phyloP scores from a whole-genome alignment of 192 early-diverging fungal species.

The Umbelopsis sp. region DNA sequence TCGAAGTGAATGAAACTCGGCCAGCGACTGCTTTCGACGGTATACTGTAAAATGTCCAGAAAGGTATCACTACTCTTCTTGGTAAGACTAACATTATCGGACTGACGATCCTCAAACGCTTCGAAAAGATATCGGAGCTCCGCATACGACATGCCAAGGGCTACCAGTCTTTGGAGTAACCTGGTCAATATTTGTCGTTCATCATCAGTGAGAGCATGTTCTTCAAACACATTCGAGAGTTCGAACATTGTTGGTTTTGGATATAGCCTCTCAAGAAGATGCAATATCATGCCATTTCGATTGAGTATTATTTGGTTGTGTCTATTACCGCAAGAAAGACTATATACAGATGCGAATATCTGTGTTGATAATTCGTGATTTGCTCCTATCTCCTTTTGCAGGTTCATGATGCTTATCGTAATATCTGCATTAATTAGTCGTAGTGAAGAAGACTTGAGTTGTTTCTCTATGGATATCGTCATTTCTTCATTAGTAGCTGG shows the following conservation, averaged over 20 bases:
- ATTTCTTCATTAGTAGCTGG: neutral
- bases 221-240: constrained; percentile 1
- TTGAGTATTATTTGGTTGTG: constrained; percentile 59
- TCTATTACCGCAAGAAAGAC: constrained; percentile 49
- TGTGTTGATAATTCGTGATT: constrained; percentile 28
- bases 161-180: constrained; percentile 53
- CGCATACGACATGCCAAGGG: constrained; percentile 54
- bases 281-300: constrained; percentile 45
- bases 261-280: constrained; percentile 7
- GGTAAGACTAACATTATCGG: constrained; percentile 38
- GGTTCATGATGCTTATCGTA: constrained; percentile 28
- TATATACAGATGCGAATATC: constrained; percentile 41
- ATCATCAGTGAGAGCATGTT: constrained; percentile 23
- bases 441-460: constrained; percentile 10
- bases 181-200: constrained; percentile 42
- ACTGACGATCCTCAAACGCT: constrained; percentile 39
- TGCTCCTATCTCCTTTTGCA: constrained; percentile 27
- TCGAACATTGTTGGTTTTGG: neutral
- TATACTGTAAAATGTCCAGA: constrained; percentile 57
- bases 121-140: constrained; percentile 62
- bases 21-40: constrained; percentile 52
- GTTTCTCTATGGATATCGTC: constrained; percentile 13
- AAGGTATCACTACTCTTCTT: constrained; percentile 27
- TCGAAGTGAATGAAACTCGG: constrained; percentile 70
- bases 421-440: constrained; percentile 40